phyloP scores from a whole-genome alignment of 495 filamentous ascomycete genomes.

The Aspergillus leporis region DNA sequence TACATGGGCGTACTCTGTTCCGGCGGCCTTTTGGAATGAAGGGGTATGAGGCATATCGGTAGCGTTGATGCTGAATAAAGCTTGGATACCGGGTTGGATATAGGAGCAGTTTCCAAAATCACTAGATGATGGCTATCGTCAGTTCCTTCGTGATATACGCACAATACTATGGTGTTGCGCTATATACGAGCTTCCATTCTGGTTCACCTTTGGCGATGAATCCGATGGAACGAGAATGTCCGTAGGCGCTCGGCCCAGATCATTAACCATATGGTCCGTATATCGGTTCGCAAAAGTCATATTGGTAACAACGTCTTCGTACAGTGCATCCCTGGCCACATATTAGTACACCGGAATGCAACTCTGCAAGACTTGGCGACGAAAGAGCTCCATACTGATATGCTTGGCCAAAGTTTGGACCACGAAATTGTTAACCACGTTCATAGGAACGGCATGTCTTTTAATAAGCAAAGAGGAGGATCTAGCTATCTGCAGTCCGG shows the following conservation, averaged over 20 bases:
- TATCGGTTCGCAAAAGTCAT: slow-evolving; percentile 46
- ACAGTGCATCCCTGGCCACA: slow-evolving; percentile 30
- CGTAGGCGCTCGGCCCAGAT: slow-evolving; percentile 21
- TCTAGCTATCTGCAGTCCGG: too few relatives aligned
- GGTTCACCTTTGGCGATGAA: not conserved
- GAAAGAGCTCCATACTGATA: too few relatives aligned
- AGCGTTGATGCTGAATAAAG: slow-evolving; percentile 48
- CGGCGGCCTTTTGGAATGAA: slow-evolving; percentile 32
- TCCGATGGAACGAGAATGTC: slow-evolving; percentile 2
- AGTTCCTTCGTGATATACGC: not conserved
- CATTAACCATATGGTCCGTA: slow-evolving; percentile 40
- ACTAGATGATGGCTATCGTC: not conserved
- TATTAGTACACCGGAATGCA: too few relatives aligned
- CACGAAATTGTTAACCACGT: too few relatives aligned
- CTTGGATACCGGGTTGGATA: slow-evolving; percentile 19
- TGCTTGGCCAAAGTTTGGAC: too few relatives aligned
- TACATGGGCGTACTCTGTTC: slow-evolving; percentile 47
- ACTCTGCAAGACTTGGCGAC: too few relatives aligned
- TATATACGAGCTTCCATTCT: slow-evolving; percentile 15
- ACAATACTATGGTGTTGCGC: too few relatives aligned
- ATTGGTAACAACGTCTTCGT: slow-evolving; percentile 56
- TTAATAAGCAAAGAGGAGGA: too few relatives aligned
- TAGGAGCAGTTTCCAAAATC: slow-evolving; percentile 22
- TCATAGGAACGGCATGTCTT: too few relatives aligned
- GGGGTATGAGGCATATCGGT: slow-evolving; percentile 42